Conservation (phyloP, 495 filamentous ascomycete genomes). For the Eremomyces bilateralis region DNA sequence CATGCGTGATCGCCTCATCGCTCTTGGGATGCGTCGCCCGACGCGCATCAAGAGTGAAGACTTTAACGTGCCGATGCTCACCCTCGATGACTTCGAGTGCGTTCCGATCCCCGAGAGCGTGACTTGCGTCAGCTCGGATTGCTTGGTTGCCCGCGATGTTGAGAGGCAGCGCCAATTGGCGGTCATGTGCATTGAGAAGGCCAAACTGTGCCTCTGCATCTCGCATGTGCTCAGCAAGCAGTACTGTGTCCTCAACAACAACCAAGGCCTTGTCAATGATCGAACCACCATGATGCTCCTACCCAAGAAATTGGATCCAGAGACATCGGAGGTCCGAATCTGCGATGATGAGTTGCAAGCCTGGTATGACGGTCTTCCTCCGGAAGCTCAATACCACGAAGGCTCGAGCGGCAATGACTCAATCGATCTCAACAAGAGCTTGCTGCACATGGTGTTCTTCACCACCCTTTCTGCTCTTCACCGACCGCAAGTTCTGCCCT, state of each 20-base stretch:
- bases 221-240: slow-evolving; percentile 66
- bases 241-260: slow-evolving; percentile 70
- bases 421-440: slow-evolving; percentile 49
- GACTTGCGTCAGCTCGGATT: slow-evolving; percentile 37
- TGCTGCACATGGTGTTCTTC: slow-evolving; percentile 77
- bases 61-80: slow-evolving; percentile 75
- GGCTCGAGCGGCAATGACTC: slow-evolving; percentile 23
- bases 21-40: slow-evolving; percentile 72
- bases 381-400: slow-evolving; percentile 40
- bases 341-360: slow-evolving; percentile 53
- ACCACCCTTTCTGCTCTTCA: slow-evolving; percentile 75
- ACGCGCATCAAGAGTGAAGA: slow-evolving; percentile 78
- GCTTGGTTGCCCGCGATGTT: slow-evolving; percentile 38
- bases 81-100: slow-evolving; percentile 65
- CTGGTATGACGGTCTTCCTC: slow-evolving; percentile 49
- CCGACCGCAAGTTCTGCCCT: slow-evolving; percentile 65
- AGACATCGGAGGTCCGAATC: slow-evolving; percentile 45
- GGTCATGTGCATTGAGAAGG: slow-evolving; percentile 74
- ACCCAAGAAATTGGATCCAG: slow-evolving; percentile 61
- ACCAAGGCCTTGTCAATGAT: slow-evolving; percentile 37
- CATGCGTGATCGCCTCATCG: slow-evolving; percentile 73
- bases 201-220: slow-evolving; percentile 70
- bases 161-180: slow-evolving; percentile 52
- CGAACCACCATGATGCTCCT: slow-evolving; percentile 76
- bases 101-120: slow-evolving; percentile 38